Percentiles rank a stretch among this genome's conserved stretches.
These are phyloP conservation scores for Cyanodermella asteris DNA, from an alignment of 2,329 filamentous ascomycete genomes.

Conservation along the genomic window DNA sequence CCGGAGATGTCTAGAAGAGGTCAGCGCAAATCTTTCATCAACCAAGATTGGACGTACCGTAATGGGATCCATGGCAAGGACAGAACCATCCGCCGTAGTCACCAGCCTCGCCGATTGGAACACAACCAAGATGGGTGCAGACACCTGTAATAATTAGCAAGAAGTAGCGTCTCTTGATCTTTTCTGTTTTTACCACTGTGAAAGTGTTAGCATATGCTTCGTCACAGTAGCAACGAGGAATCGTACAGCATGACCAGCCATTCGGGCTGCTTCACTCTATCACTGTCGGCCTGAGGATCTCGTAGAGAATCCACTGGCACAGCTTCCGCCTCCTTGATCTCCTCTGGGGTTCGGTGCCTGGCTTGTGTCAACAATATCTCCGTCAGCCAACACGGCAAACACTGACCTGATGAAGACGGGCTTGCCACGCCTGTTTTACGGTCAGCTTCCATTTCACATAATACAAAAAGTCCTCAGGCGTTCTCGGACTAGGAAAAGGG, in stretches of 20 bases:
- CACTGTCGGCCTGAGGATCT: slow-evolving; percentile 75
- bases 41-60: no score
- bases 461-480: slow-evolving; percentile 6
- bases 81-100: slow-evolving; percentile 99
- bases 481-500: neutral
- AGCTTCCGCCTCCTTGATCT: slow-evolving; percentile 89
- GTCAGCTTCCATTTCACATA: slow-evolving; percentile 57
- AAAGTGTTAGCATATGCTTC: slow-evolving; percentile 3
- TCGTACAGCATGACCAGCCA: slow-evolving; percentile 93
- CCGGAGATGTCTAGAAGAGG: slow-evolving; percentile 99
- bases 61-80: slow-evolving; percentile 98
- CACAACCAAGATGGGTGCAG: slow-evolving; percentile 97
- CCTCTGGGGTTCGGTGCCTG: slow-evolving; percentile 79
- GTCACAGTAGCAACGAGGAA: neutral
- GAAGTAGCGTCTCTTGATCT: neutral
- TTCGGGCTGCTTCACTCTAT: slow-evolving; percentile 94
- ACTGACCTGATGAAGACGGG: slow-evolving; percentile 99
- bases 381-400: no score
- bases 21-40: no score
- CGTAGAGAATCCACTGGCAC: slow-evolving; percentile 63
- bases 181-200: no score
- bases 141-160: slow-evolving; percentile 38
- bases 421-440: slow-evolving; percentile 99
- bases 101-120: slow-evolving; percentile 94
- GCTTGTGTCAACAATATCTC: no score